phyloP scores from a whole-genome alignment of 495 filamentous ascomycete genomes.

The Trichoderma gamsii region DNA sequence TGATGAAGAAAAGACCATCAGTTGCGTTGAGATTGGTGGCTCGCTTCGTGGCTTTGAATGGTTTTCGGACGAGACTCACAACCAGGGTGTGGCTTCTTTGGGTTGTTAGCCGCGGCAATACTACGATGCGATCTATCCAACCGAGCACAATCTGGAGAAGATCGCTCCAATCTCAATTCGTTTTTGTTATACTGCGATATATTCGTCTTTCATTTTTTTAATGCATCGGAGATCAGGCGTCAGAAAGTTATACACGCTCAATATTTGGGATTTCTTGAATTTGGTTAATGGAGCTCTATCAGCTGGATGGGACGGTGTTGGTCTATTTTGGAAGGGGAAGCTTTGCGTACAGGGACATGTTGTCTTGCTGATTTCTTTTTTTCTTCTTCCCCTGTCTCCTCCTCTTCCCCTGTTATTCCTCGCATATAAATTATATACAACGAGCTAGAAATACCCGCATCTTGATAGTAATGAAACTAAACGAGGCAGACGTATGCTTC shows the following conservation, averaged over 20 bases:
- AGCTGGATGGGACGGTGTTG: not conserved
- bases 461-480: not conserved
- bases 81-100: no score
- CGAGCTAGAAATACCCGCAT: constrained; percentile 2
- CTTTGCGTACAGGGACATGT: not conserved
- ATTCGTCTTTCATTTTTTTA: not conserved
- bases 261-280: not conserved
- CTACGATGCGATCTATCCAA: no score
- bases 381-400: not conserved
- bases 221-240: not conserved
- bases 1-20: constrained; percentile 20
- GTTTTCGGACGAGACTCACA: not conserved
- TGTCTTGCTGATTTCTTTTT: not conserved
- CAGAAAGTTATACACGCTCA: not conserved
- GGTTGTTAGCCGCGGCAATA: no score
- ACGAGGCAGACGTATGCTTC: constrained; percentile 1
- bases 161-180: not conserved
- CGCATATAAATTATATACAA: not conserved
- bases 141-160: no score
- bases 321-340: not conserved
- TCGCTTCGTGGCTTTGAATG: not conserved
- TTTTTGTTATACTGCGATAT: not conserved
- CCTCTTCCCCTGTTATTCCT: not conserved
- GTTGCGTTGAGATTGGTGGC: not conserved
- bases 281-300: not conserved